Evolutionary conservation across 2,329 filamentous ascomycete genomes (phyloP).

Genomic region (Monosporascus cannonballus): DNA sequence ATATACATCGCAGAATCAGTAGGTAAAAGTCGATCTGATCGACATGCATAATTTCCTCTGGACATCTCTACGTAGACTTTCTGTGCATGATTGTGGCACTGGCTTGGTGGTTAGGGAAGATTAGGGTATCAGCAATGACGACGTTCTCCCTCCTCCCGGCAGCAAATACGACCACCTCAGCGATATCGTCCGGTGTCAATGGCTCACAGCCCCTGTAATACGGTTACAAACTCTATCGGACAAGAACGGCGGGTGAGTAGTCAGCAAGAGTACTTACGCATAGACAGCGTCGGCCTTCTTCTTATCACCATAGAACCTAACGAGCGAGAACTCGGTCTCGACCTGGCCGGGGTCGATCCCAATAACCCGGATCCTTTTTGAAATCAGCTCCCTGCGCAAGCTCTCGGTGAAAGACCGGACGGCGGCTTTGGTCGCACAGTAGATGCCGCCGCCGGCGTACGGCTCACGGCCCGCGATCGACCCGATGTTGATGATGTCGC

Average conservation of each 20-base stretch:
- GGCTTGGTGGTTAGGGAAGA: constrained; percentile 72
- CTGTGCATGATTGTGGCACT: constrained; percentile 21
- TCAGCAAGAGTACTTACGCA: constrained; percentile 39
- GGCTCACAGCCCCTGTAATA: constrained; percentile 43
- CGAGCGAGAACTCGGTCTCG: constrained; percentile 74
- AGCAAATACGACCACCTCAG: constrained; percentile 70
- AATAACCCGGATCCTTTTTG: constrained; percentile 63
- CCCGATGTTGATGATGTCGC: constrained; percentile 90
- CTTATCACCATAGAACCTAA: constrained; percentile 71
- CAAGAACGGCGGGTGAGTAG: not conserved
- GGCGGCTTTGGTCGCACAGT: constrained; percentile 74
- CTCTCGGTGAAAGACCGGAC: constrained; percentile 68
- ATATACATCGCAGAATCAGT: not conserved
- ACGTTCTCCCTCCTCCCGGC: constrained; percentile 75
- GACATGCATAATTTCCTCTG: not conserved
- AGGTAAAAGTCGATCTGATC: not conserved
- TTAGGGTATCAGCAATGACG: constrained; percentile 69
- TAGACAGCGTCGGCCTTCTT: constrained; percentile 67
- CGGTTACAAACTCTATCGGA: constrained; percentile 9
- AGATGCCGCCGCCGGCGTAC: constrained; percentile 69
- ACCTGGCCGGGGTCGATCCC: constrained; percentile 75
- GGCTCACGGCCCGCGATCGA: constrained; percentile 56
- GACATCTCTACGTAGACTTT: constrained; percentile 11
- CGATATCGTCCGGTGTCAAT: constrained; percentile 71
- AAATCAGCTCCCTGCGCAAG: constrained; percentile 64